Percentiles rank a stretch among this genome's conserved stretches.
phyloP scores from a whole-genome alignment of 2,329 filamentous ascomycete species.

The Mycogone perniciosa region DNA sequence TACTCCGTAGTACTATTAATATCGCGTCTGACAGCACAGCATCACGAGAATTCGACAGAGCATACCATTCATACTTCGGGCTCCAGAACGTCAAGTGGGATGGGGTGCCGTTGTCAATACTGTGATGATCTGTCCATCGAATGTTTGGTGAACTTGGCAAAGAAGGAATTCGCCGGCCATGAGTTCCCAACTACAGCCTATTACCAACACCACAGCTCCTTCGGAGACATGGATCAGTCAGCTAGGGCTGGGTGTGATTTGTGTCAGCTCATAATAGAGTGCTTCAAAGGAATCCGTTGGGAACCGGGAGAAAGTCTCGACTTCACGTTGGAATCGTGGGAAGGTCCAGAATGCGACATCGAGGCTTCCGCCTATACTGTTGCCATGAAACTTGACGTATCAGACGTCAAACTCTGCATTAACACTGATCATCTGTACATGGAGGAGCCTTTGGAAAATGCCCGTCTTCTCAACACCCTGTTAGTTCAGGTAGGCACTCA shows the following conservation, averaged over 20 bases:
- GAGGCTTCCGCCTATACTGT: background rate
- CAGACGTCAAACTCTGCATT: constrained; percentile 2
- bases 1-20: no score
- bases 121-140: background rate
- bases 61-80: no score
- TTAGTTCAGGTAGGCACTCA: background rate
- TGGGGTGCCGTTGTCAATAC: background rate
- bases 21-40: no score
- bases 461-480: background rate
- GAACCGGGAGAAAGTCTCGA: background rate
- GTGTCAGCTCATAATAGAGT: constrained; percentile 3
- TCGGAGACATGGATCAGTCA: constrained; percentile 1
- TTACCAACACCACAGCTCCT: constrained; percentile 6
- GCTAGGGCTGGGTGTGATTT: constrained; percentile 4
- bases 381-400: background rate
- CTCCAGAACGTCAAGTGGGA: background rate
- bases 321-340: background rate
- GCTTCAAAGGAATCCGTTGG: constrained; percentile 4
- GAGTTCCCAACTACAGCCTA: constrained; percentile 2
- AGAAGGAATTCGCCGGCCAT: background rate
- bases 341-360: background rate
- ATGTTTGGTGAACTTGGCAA: background rate
- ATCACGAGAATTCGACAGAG: no score
- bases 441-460: background rate
- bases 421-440: background rate